A percentile compares a stretch with the other conserved stretches of the same genome.
Evolutionary conservation across 805 yeast genomes (phyloP).

Genomic region (Metschnikowia colocasiae): DNA sequence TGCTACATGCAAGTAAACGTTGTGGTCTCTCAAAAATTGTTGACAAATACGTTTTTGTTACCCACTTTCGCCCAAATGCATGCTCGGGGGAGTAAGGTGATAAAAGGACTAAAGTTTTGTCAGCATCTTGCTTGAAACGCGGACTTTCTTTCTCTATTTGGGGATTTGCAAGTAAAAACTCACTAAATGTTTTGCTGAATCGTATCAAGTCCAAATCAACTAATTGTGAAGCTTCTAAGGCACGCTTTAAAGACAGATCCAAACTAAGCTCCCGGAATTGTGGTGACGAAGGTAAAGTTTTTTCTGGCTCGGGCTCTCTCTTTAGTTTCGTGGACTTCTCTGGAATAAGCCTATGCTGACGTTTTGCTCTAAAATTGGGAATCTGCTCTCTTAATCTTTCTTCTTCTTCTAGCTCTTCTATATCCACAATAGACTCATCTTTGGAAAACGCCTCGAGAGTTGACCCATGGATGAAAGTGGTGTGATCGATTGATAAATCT

Average conservation of each 20-base stretch:
- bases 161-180: conserved; percentile 40
- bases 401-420: conserved; percentile 34
- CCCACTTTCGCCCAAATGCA: conserved; percentile 75
- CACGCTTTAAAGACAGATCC: conserved; percentile 9
- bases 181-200: conserved; percentile 42
- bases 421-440: conserved; percentile 32
- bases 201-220: conserved; percentile 33
- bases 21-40: conserved; percentile 84
- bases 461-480: conserved; percentile 26
- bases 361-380: conserved; percentile 34
- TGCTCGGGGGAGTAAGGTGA: conserved; percentile 72
- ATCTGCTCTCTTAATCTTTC: conserved; percentile 34
- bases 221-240: conserved; percentile 31
- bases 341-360: conserved; percentile 30
- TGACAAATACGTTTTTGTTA: conserved; percentile 56
- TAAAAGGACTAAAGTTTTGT: conserved; percentile 56
- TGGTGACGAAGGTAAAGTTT: conserved; percentile 3
- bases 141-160: conserved; percentile 41
- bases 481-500: conserved; percentile 42
- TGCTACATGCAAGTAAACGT: conserved; percentile 67
- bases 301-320: conserved; percentile 2
- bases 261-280: conserved; percentile 1
- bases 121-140: conserved; percentile 29
- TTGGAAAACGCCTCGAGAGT: conserved; percentile 27
- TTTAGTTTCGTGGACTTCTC: conserved; percentile 18